A percentile compares a stretch with the other conserved stretches of the same genome.
phyloP scores from a whole-genome alignment of 1,284 basidiomycete genomes.

The Papiliotrema fonsecae region DNA sequence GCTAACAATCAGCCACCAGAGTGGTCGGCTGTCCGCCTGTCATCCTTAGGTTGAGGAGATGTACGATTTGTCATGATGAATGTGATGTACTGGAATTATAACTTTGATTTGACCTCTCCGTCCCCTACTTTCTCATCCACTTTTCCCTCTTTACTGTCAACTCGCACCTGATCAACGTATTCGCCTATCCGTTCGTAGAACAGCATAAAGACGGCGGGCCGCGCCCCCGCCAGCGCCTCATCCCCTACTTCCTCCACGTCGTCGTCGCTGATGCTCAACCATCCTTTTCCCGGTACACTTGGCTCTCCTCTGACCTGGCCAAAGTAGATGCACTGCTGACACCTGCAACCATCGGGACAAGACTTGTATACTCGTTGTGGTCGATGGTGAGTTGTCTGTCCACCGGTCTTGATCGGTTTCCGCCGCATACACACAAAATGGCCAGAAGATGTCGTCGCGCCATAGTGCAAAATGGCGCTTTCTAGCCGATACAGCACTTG shows the following conservation, averaged over 20 bases:
- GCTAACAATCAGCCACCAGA: slow-evolving; percentile 32
- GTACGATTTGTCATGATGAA: background rate
- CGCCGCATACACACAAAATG: slow-evolving; percentile 88
- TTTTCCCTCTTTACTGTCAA: background rate
- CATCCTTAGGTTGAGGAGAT: slow-evolving; percentile 18
- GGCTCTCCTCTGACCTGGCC: slow-evolving; percentile 43
- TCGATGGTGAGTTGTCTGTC: slow-evolving; percentile 7
- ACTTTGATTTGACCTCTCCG: background rate
- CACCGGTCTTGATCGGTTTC: slow-evolving; percentile 58
- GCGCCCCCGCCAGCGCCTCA: slow-evolving; percentile 59
- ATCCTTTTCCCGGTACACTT: slow-evolving; percentile 47
- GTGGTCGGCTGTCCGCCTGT: slow-evolving; percentile 33
- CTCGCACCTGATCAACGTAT: slow-evolving; percentile 8
- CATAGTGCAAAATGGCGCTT: slow-evolving; percentile 82
- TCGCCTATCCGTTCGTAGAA: slow-evolving; percentile 73
- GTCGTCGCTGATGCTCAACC: slow-evolving; percentile 82
- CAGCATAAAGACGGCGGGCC: slow-evolving; percentile 70
- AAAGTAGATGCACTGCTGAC: slow-evolving; percentile 28
- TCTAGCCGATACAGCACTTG: slow-evolving; percentile 68
- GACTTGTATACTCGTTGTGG: slow-evolving; percentile 22
- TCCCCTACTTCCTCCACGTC: slow-evolving; percentile 71
- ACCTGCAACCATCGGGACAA: slow-evolving; percentile 37
- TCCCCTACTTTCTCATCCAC: background rate
- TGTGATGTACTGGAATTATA: slow-evolving; percentile 1
- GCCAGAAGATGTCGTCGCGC: slow-evolving; percentile 73